Evolutionary conservation across 2,329 filamentous ascomycete genomes (phyloP).

Genomic region (Sporothrix pallida): DNA sequence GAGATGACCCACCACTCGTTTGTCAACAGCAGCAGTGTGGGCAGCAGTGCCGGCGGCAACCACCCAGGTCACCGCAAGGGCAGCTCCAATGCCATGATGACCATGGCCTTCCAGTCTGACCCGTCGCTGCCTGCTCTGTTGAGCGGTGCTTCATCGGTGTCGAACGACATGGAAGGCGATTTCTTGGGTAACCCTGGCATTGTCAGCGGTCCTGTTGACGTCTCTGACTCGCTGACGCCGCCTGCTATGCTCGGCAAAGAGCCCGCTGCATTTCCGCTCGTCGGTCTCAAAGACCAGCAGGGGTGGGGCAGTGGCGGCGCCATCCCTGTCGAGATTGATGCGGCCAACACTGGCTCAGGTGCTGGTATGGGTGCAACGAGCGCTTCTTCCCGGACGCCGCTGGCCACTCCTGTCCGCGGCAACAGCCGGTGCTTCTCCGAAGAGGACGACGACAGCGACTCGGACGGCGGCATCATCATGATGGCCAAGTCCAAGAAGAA

Average conservation of each 20-base stretch:
- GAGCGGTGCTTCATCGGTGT: slow-evolving; percentile 68
- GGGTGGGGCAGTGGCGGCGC: slow-evolving; percentile 37
- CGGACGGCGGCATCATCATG: slow-evolving; percentile 59
- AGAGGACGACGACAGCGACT: slow-evolving; percentile 59
- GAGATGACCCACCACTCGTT: slow-evolving; percentile 51
- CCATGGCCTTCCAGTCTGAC: slow-evolving; percentile 63
- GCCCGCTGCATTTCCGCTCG: slow-evolving; percentile 55
- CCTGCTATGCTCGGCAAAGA: slow-evolving; percentile 57
- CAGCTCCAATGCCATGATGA: slow-evolving; percentile 55
- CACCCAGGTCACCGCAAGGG: slow-evolving; percentile 42
- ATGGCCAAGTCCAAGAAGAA: slow-evolving; percentile 60
- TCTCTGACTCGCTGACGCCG: slow-evolving; percentile 61
- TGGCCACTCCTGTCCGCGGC: slow-evolving; percentile 31
- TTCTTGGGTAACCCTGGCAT: slow-evolving; percentile 59
- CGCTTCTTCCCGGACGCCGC: slow-evolving; percentile 2
- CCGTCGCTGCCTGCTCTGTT: slow-evolving; percentile 68
- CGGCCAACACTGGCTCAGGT: not conserved
- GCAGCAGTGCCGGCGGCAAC: not conserved
- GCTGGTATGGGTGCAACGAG: not conserved
- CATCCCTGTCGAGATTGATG: slow-evolving; percentile 42
- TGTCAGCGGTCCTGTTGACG: slow-evolving; percentile 51
- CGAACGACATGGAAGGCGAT: slow-evolving; percentile 66
- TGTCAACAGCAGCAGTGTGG: not conserved
- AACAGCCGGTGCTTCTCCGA: slow-evolving; percentile 32
- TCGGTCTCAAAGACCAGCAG: slow-evolving; percentile 44